Percentiles rank a stretch among this genome's conserved stretches.
These are phyloP conservation scores for Chrysanthemum seticuspe DNA, from an alignment of 129 eudicot species.

Conservation along the genomic window DNA sequence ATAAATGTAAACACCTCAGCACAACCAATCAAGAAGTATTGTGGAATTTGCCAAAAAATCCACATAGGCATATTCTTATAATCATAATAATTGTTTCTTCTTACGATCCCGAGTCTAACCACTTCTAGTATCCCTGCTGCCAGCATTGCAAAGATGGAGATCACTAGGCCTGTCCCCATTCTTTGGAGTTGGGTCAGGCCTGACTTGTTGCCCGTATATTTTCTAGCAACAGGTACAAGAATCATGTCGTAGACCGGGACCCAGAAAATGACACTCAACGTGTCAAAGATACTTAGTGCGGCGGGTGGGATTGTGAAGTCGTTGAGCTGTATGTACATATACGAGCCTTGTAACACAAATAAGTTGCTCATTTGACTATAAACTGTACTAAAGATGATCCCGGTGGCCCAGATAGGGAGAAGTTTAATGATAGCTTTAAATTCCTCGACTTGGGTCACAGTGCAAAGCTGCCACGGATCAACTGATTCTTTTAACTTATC, in stretches of 20 bases:
- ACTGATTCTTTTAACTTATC: slow-evolving; percentile 36
- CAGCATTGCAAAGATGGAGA: slow-evolving; percentile 69
- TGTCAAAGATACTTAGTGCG: slow-evolving; percentile 66
- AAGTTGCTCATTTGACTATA: slow-evolving; percentile 74
- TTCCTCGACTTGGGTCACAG: slow-evolving; percentile 84
- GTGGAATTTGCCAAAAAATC: slow-evolving; percentile 65
- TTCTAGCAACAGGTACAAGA: slow-evolving; percentile 53
- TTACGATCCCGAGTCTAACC: slow-evolving; percentile 48
- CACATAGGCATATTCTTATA: slow-evolving; percentile 45
- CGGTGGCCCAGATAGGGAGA: slow-evolving; percentile 82
- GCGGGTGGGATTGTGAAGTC: slow-evolving; percentile 73
- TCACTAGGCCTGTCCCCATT: slow-evolving; percentile 61
- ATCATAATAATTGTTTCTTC: slow-evolving; percentile 42
- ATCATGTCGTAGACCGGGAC: slow-evolving; percentile 63
- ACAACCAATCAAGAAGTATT: slow-evolving; percentile 59
- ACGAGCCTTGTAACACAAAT: slow-evolving; percentile 77
- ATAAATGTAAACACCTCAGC: slow-evolving; percentile 64
- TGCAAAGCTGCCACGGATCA: slow-evolving; percentile 73
- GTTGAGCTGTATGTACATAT: slow-evolving; percentile 45
- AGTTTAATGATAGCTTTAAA: slow-evolving; percentile 57
- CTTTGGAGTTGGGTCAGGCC: slow-evolving; percentile 81
- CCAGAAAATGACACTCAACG: slow-evolving; percentile 78
- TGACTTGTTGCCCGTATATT: slow-evolving; percentile 51
- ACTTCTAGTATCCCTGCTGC: slow-evolving; percentile 53
- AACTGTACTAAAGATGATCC: slow-evolving; percentile 63